These are phyloP conservation scores for Lactarius evosmus DNA, from an alignment of 768 basidiomycete genomes.

Conservation along the genomic window DNA sequence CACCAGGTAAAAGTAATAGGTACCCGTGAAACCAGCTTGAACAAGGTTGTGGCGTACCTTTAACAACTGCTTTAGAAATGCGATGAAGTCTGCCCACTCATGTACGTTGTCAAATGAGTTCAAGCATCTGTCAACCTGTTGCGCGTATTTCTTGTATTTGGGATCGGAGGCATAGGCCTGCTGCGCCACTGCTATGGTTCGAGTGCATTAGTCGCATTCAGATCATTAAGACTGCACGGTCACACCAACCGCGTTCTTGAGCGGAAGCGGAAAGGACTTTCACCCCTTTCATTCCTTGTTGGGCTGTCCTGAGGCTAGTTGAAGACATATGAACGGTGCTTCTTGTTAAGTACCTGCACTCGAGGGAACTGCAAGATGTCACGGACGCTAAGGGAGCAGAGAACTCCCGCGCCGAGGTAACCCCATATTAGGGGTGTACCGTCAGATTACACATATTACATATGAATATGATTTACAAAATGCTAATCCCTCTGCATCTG, in stretches of 20 bases:
- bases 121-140: constrained; percentile 89
- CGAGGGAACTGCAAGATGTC: constrained; percentile 65
- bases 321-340: constrained; percentile 9
- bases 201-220: constrained; percentile 10
- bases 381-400: constrained; percentile 65
- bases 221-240: background rate
- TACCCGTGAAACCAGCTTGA: background rate
- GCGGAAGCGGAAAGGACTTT: constrained; percentile 35
- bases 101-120: constrained; percentile 93
- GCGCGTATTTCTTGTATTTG: constrained; percentile 90
- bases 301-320: background rate
- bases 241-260: constrained; percentile 50
- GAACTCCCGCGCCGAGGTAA: background rate
- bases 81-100: constrained; percentile 99
- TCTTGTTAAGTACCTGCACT: constrained; percentile 1
- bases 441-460: background rate
- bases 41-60: constrained; percentile 53
- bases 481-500: constrained; percentile 38
- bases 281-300: constrained; percentile 21
- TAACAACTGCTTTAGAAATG: constrained; percentile 89
- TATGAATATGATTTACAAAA: constrained; percentile 8
- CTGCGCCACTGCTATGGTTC: constrained; percentile 45
- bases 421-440: constrained; percentile 22
- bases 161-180: constrained; percentile 73
- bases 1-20: constrained; percentile 1